Conservation (phyloP, 495 filamentous ascomycete genomes). For the Oidiodendron maius region DNA sequence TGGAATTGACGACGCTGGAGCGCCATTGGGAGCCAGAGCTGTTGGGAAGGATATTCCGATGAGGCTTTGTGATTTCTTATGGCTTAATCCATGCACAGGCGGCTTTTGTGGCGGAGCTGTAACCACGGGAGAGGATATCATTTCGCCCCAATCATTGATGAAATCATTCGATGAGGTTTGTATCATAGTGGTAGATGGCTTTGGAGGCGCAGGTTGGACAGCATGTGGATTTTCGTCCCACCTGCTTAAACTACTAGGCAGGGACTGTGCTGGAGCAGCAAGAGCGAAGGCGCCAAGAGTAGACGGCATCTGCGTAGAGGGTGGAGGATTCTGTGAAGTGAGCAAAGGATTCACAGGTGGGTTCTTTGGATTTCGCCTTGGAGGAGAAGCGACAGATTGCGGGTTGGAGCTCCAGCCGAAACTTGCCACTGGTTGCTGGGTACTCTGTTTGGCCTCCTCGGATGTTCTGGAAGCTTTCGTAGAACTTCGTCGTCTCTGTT, state of each 20-base stretch:
- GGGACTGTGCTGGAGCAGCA: too few relatives aligned
- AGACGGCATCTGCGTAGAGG: too few relatives aligned
- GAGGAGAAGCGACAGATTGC: background rate
- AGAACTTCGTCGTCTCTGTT: slow-evolving; percentile 11
- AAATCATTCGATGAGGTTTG: background rate
- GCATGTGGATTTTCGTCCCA: background rate
- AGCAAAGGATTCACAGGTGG: too few relatives aligned
- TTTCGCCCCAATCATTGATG: slow-evolving; percentile 48
- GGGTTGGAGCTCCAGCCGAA: slow-evolving; percentile 29
- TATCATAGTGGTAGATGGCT: background rate
- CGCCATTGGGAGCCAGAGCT: background rate
- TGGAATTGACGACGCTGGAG: background rate
- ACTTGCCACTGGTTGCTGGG: slow-evolving; percentile 19
- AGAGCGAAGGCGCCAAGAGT: too few relatives aligned
- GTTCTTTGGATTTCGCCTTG: background rate
- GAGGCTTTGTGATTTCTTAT: slow-evolving; percentile 10
- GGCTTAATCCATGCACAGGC: slow-evolving; percentile 5
- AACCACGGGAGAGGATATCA: slow-evolving; percentile 40
- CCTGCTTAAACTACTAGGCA: too few relatives aligned
- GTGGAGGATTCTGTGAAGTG: too few relatives aligned
- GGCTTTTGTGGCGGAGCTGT: slow-evolving; percentile 9
- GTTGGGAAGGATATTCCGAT: background rate
- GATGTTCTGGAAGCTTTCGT: slow-evolving; percentile 2
- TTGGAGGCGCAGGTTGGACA: background rate
- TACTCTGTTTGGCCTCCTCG: background rate